Conservation (phyloP, 345 rosid species). For the Pelargonium nanum region DNA sequence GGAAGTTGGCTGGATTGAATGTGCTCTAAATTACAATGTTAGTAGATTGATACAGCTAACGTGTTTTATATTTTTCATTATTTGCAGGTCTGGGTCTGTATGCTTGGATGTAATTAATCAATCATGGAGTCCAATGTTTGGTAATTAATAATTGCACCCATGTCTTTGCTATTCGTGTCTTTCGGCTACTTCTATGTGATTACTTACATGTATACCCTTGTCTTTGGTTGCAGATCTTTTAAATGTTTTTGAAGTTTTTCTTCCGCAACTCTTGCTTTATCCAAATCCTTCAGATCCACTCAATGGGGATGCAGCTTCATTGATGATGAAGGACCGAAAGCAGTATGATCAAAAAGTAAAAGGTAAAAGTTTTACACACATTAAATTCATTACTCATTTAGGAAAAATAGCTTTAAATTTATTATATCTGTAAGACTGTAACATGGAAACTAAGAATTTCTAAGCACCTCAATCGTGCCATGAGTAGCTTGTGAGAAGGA, state of each 20-base stretch:
- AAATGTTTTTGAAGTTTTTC: conserved; percentile 59
- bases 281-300: conserved; percentile 70
- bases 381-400: neutral
- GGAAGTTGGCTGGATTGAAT: neutral
- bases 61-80: conserved; percentile 4
- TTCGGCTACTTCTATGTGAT: neutral
- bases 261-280: conserved; percentile 61
- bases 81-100: conserved; percentile 56
- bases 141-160: conserved; percentile 19
- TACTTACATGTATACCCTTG: neutral
- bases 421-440: conserved; percentile 6
- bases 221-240: conserved; percentile 42
- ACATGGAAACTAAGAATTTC: neutral
- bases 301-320: conserved; percentile 59
- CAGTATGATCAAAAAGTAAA: conserved; percentile 60
- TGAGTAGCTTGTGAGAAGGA: too few relatives aligned
- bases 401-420: neutral
- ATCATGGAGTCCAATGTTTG: conserved; percentile 81
- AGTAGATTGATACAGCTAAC: neutral
- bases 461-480: too few relatives aligned
- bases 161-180: neutral
- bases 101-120: conserved; percentile 73
- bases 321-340: conserved; percentile 57
- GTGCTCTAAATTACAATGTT: neutral
- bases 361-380: conserved; percentile 26